Evolutionary conservation across 2,329 filamentous ascomycete genomes (phyloP), one percentile per base, ranked within the genome.

Genomic region (Atkinsonella hypoxylon): DNA sequence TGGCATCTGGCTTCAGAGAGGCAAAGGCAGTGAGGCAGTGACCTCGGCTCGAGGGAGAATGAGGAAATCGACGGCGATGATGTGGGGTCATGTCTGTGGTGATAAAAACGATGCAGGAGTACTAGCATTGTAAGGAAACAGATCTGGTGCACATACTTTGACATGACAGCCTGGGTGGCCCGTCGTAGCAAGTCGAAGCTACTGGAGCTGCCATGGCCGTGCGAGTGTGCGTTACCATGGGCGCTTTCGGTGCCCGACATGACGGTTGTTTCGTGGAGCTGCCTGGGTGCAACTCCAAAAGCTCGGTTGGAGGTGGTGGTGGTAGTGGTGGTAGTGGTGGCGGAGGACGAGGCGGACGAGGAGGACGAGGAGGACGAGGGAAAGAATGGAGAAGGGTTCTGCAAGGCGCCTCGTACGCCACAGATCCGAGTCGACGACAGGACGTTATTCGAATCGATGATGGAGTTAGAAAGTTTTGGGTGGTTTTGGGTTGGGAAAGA

Each of bases 121-220:
- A 22, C 20, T 22, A 22, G 20, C 20, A 22, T 5, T 22, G 20
- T 22, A 44, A 49, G 32, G 38, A 34, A 40, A 34, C 34, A 32
- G 8, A 36, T 26, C 26, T 26, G 26, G 26, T 30, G 45, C 52
- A 74, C 77, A 64, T 74, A 80, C 77, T 70, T 81, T 67, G 77
- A 80, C 75, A 82, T 78, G 73, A 81, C 76, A 58, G 74, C 75
- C 60, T 81, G 77, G n/a, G 78, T 82, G 54, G 78, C 78, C 63
- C 77, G 71, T 61, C 75, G 71, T 56, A 82, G 64, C 57, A 82
- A 68, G 64, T 82, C 78, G 58, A 75, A 78, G 57, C 74, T 70
- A 60, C 73, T 71, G 34, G 62, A 61, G 59, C 67, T 68, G 44
- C 49, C 54, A 20, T 55, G 51, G 39, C 43, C 51, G 31, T 52